Percentiles rank a stretch among this genome's conserved stretches.
Conservation (phyloP, 768 basidiomycete species). For the Chiua virens region DNA sequence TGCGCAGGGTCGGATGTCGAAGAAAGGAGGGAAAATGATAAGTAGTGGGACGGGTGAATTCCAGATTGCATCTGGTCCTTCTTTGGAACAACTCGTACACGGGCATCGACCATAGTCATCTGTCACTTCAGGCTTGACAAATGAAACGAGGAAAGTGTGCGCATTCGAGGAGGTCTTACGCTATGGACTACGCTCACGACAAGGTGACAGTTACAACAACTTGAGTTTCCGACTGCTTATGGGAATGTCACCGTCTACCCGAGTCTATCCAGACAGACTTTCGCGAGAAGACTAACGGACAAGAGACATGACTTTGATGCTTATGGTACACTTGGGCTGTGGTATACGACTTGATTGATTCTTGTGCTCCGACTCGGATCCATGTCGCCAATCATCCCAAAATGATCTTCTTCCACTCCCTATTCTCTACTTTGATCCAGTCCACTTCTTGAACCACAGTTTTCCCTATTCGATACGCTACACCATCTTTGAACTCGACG, state of each 20-base stretch:
- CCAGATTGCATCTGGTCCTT: constrained; percentile 66
- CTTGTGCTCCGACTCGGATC: not conserved
- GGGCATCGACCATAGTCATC: constrained; percentile 12
- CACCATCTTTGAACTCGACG: constrained; percentile 12
- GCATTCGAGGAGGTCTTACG: too few relatives aligned
- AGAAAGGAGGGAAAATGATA: constrained; percentile 75
- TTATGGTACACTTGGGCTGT: too few relatives aligned
- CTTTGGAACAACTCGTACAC: constrained; percentile 59
- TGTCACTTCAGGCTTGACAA: not conserved
- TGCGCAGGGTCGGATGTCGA: constrained; percentile 75
- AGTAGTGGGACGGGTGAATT: constrained; percentile 72
- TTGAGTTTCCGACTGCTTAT: too few relatives aligned
- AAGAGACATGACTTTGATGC: too few relatives aligned
- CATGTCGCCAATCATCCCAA: constrained; percentile 1
- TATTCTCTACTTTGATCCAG: constrained; percentile 9
- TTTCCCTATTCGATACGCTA: constrained; percentile 15
- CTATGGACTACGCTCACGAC: too few relatives aligned
- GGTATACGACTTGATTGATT: too few relatives aligned
- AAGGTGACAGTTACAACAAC: too few relatives aligned
- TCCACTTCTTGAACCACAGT: not conserved
- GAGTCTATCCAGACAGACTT: too few relatives aligned
- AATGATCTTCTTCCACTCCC: constrained; percentile 11
- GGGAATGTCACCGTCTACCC: too few relatives aligned
- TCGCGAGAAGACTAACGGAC: too few relatives aligned
- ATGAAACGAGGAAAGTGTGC: not conserved